phyloP scores from a whole-genome alignment of 345 rosid species.

The Raphanus raphanistrum region DNA sequence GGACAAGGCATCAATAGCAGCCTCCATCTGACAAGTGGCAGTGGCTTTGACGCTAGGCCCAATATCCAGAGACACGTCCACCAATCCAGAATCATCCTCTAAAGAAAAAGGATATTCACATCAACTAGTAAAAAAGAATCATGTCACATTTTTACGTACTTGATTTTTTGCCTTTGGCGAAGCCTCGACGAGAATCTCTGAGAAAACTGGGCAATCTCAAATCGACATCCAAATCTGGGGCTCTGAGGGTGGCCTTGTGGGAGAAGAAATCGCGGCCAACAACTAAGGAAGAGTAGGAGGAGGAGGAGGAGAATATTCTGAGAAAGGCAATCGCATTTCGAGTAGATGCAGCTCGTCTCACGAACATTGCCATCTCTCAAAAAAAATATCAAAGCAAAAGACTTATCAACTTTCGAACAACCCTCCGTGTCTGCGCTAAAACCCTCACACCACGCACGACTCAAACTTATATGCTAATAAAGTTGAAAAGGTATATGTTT shows the following conservation, averaged over 20 bases:
- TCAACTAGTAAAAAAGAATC: background rate
- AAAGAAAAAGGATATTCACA: background rate
- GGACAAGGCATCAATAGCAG: constrained; percentile 73
- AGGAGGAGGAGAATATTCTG: constrained; percentile 30
- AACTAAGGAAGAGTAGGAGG: background rate
- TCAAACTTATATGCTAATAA: too few species aligned
- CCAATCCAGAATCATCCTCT: constrained; percentile 68
- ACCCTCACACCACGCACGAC: too few species aligned
- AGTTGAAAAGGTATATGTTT: too few species aligned
- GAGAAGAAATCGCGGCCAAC: constrained; percentile 32
- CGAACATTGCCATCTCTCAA: constrained; percentile 49
- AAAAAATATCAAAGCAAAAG: too few species aligned
- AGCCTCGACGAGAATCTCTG: constrained; percentile 57
- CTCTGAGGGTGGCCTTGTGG: constrained; percentile 3
- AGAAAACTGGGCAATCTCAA: constrained; percentile 38
- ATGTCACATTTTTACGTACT: constrained; percentile 26
- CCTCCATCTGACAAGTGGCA: constrained; percentile 83
- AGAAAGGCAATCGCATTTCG: constrained; percentile 43
- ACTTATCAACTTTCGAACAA: background rate
- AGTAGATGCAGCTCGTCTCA: constrained; percentile 50
- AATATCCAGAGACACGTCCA: constrained; percentile 54
- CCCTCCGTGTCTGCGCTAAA: too few species aligned
- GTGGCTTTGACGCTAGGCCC: constrained; percentile 68
- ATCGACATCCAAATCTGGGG: background rate
- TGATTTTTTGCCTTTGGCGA: constrained; percentile 75